Evolutionary conservation across 352 stramenopile genomes (phyloP).

Genomic region (Pythium dissotocum): DNA sequence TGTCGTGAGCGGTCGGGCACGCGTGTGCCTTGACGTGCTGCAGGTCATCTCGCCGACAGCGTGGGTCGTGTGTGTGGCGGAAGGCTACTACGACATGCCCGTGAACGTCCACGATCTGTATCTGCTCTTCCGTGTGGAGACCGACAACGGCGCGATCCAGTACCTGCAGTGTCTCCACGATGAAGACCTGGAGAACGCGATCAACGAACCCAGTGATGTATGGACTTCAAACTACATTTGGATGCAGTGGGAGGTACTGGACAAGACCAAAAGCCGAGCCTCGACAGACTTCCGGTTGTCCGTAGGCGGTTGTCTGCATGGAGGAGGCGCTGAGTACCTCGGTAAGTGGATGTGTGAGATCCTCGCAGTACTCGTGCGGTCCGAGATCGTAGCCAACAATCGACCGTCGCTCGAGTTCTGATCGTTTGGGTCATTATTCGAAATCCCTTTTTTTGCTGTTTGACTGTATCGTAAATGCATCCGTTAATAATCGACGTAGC

Average conservation of each 20-base stretch:
- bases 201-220: neutral
- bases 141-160: constrained; percentile 5
- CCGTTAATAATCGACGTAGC: no score
- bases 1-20: neutral
- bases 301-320: neutral
- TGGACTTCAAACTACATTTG: constrained; percentile 14
- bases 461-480: no score
- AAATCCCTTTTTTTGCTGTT: no score
- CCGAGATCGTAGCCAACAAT: neutral
- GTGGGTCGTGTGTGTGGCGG: neutral
- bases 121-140: constrained; percentile 10
- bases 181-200: neutral
- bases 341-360: neutral
- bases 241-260: constrained; percentile 3
- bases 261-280: neutral
- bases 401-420: neutral
- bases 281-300: neutral
- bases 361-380: neutral
- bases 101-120: constrained; percentile 3
- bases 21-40: neutral
- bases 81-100: neutral
- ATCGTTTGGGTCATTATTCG: neutral
- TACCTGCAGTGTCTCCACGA: neutral
- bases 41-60: neutral
- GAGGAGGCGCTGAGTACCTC: neutral